Evolutionary conservation across 202 grass and related monocot genomes (phyloP), one percentile per base, ranked within the genome.

Genomic region (Brachypodium distachyon): DNA sequence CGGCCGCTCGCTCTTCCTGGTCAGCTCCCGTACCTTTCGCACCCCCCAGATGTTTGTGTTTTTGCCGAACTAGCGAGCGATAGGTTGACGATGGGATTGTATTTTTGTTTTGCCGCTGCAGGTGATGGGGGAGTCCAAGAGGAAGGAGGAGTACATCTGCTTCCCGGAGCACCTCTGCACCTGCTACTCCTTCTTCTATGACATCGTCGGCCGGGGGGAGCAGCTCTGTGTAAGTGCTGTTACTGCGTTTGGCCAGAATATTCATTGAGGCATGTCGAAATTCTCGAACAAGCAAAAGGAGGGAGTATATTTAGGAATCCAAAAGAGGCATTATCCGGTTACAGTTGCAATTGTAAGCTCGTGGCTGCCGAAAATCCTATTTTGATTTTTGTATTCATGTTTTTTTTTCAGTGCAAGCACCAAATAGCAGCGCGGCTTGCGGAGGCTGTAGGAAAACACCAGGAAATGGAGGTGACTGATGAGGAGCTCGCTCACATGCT

Each of bases 171-270:
- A 98, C 82, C 87, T 90, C 73, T 98, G 96, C 87, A 92, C 89
- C 5, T 98, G 95, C 91, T 88, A 90, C 82, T 94, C 91, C 22
- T 99, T 98, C 85, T 90, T 95, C 87, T 99, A 99, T 57, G 92
- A 96, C 73, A 88, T 99, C 7, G 89, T 99, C 51, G 85, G 87
- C 44, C 86, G 87, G 22, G 89, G 85, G n/a, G 89, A 99, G 69
- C 89, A 99, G 71, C 86, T 99, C 29, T 93, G 80, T 40, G 92
- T 96, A 79, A 78, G 92, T 65, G 73, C 39, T 72, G 33, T 52
- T 72, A 49, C 58, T 54, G 7, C 33, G 9, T 66, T 25, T 49
- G 78, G 11, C 59, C 59, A 10, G 67, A 18, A 29, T 32, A 2
- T 41, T 83, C 12, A 28, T 14, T 1, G 32, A 26, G 28, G 31